Evolutionary conservation across 2,329 filamentous ascomycete species (phyloP), one percentile per base, ranked within the genome.

Genomic region (Keithomyces neogunnii): DNA sequence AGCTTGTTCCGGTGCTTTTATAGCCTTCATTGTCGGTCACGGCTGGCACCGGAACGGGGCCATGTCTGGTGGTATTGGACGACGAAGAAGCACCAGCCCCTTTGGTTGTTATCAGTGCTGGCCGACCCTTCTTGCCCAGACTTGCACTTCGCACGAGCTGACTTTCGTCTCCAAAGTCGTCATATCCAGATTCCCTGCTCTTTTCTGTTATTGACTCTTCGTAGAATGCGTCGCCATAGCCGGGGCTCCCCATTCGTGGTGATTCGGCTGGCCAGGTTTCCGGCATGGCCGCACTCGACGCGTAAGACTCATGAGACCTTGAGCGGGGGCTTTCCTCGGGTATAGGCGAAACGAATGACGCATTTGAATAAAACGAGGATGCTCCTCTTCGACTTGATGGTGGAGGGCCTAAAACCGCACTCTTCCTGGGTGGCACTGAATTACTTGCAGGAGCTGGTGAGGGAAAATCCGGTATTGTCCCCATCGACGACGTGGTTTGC

Each of bases 311-410:
- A 61, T 81, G 78, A 1, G 82, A 81, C 50, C 74, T 70, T 3
- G 75, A 71, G 29, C 76, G 72, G 0, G 79, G 75, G 55, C 76
- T 80, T 62, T 90, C 86, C 64, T 90, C 87, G 0, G 83, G 84
- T 49, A 91, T 90, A 0, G 87, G 86, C 0, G 86, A 86, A 30
- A 90, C 85, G 53, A 77, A 85, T 0, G 85, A 86, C 10, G 74
- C 69, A 56, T 76, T 79, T 3, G 84, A 86, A 59, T 86, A 84
- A 54, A 83, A 84, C 0, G 81, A 82, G 0, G 81, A 84, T 31
- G 74, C 76, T 1, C 81, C 81, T 57, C 81, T 71, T 58, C 82
- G 73, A 3, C 80, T 73, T 10, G 76, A 80, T 3, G 81, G 81
- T 0, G 82, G 82, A 19, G 81, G 81, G 3, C 81, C 81, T 10